These are phyloP conservation scores for Dendryphion nanum DNA, from an alignment of 2,329 filamentous ascomycete genomes.

Conservation along the genomic window DNA sequence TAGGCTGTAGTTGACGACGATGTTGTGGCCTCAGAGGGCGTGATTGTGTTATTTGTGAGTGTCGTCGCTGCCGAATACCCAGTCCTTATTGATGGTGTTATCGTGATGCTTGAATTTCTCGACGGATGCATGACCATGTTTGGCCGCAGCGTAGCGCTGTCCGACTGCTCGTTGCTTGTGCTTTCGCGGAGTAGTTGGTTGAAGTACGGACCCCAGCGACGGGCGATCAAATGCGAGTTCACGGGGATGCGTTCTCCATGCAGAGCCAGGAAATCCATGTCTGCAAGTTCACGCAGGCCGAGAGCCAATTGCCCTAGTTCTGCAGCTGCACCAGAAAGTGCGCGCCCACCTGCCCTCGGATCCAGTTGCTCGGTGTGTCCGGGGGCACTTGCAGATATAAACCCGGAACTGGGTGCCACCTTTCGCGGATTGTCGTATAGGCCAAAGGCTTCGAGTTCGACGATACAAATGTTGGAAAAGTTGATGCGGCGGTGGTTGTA, in stretches of 20 bases:
- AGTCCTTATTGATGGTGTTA: slow-evolving; percentile 66
- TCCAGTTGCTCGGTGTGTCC: slow-evolving; percentile 53
- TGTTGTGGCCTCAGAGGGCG: slow-evolving; percentile 32
- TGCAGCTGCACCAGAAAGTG: slow-evolving; percentile 73
- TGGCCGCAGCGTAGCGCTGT: slow-evolving; percentile 73
- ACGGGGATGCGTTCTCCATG: slow-evolving; percentile 89
- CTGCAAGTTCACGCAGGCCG: slow-evolving; percentile 77
- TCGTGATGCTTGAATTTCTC: slow-evolving; percentile 81
- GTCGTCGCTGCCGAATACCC: slow-evolving; percentile 46
- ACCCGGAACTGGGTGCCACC: slow-evolving; percentile 74
- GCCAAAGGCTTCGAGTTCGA: slow-evolving; percentile 94
- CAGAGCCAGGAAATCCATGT: slow-evolving; percentile 95
- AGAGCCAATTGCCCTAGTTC: slow-evolving; percentile 82
- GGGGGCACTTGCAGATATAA: slow-evolving; percentile 77
- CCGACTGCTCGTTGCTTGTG: slow-evolving; percentile 63
- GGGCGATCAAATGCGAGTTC: slow-evolving; percentile 83
- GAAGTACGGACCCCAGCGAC: slow-evolving; percentile 94
- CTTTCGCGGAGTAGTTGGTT: slow-evolving; percentile 86
- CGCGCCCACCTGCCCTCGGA: slow-evolving; percentile 70
- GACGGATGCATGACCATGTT: slow-evolving; percentile 52
- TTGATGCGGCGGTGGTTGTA: slow-evolving; percentile 98
- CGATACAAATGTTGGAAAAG: slow-evolving; percentile 94
- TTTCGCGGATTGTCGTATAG: slow-evolving; percentile 93
- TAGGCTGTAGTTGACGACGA: slow-evolving; percentile 42
- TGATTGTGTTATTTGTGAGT: slow-evolving; percentile 38